Base-by-base conservation (phyloP, 108 stramenopile species). In the Craspedostauros australis region DNA sequence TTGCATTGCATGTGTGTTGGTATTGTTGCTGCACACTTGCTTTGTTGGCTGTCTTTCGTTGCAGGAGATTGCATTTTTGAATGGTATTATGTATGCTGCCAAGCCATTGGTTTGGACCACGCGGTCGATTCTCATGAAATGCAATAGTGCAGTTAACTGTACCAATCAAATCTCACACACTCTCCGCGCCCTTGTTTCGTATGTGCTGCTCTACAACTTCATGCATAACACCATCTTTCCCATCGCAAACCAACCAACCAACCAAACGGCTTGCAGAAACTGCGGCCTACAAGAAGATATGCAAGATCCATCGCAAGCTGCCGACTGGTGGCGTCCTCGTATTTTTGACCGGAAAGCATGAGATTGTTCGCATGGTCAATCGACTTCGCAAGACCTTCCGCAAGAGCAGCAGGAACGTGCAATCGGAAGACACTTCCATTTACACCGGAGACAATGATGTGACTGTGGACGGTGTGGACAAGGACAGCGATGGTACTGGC, bases 291-390 rank as follows among this genome's bases (percentile, higher is more conserved):
- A 68, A 79, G 12, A 96, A 95, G 59, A 67, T 85, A 26, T 77
- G 90, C 52, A 82, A 78, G 42, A 93, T 98, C 39, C 96, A 98
- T 66, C 56, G 82, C 23, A 86, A 88, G 51, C 65, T 97, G 30
- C 96, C 96, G 0, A 67, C 60, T 7, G 96, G 95, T 22, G 96
- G 92, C 2, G 85, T 98, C 45, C 84, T 99, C n/a, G 90, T 97
- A 0, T 99, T 99, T 55, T 64, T 99, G 14, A 97, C 98, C 5
- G 98, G 98, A 24, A 91, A 94, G 50, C 68, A 81, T 36, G 98
- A 99, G 69, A 96, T 99, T 39, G 49, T 91, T 44, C 68, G 84
- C 29, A 81, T 88, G 72, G 84, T 90, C 4, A 85, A 79, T 48
- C 44, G 79, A 42, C 73, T 93, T 6, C 55, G 57, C 62, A 50